These are phyloP conservation scores for Triticum turgidum DNA, from an alignment of 176 grass and related monocot genomes.

Conservation along the genomic window DNA sequence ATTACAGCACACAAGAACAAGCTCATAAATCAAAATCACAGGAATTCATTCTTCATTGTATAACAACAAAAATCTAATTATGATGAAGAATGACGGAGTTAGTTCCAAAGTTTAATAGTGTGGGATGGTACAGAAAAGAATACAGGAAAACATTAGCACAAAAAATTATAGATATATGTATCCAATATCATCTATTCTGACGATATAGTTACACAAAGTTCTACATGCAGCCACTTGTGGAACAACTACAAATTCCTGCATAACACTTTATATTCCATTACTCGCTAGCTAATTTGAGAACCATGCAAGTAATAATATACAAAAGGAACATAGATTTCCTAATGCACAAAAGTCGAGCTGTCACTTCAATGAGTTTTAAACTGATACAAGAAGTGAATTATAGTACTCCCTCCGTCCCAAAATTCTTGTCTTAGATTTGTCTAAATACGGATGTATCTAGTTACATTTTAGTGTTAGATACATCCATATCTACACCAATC, in stretches of 20 bases:
- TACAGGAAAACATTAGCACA: neutral
- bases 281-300: neutral
- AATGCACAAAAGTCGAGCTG: neutral
- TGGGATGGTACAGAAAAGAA: neutral
- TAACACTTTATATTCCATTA: slow-evolving; percentile 1
- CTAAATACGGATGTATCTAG: too few relatives aligned
- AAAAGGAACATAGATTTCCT: neutral
- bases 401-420: neutral
- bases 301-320: neutral
- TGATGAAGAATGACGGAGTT: neutral
- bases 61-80: neutral
- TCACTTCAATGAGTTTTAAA: neutral
- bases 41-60: neutral
- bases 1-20: neutral
- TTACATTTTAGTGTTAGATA: too few relatives aligned
- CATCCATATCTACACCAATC: too few relatives aligned
- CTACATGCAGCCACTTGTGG: neutral
- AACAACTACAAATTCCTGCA: neutral
- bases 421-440: too few relatives aligned
- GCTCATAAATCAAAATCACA: neutral
- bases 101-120: neutral
- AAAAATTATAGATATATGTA: neutral
- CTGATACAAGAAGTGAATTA: neutral
- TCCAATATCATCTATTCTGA: neutral
- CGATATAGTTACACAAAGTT: neutral